These are phyloP conservation scores for Pyricularia sp. DNA, from an alignment of 2,329 filamentous ascomycete genomes.

Conservation along the genomic window DNA sequence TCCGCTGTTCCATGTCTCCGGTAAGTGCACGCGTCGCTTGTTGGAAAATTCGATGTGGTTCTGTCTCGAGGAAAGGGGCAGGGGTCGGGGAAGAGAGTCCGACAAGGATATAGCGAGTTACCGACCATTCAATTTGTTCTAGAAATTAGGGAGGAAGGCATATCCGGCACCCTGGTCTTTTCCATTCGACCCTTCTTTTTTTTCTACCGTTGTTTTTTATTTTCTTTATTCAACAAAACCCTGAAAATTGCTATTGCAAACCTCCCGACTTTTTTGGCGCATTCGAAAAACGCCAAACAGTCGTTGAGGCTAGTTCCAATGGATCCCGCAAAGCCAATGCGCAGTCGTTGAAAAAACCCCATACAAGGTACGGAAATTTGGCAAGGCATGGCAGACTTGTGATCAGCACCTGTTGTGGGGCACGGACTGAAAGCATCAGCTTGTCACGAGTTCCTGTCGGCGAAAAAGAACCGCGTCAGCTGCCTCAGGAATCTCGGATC, in stretches of 20 bases:
- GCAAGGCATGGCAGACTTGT: not conserved
- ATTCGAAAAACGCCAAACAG: not conserved
- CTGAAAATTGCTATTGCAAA: not conserved
- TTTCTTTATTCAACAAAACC: not conserved
- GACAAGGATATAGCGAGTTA: not conserved
- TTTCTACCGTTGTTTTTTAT: no score
- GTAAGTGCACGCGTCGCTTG: not conserved
- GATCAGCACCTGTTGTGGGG: not conserved
- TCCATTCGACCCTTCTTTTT: not conserved
- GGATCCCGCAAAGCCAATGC: not conserved
- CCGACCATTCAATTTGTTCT: not conserved
- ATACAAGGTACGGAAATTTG: not conserved
- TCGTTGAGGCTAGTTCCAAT: not conserved
- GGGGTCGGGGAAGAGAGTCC: not conserved
- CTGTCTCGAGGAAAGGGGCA: not conserved
- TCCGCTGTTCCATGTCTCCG: not conserved
- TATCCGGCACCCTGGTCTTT: not conserved
- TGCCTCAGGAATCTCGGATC: not conserved
- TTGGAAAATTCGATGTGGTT: not conserved
- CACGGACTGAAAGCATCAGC: not conserved
- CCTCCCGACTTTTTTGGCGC: not conserved
- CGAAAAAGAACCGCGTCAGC: constrained; percentile 2
- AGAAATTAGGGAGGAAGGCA: not conserved
- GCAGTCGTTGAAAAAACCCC: not conserved
- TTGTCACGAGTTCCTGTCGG: not conserved